Base-by-base conservation (phyloP, 2,329 filamentous ascomycete genomes). In the Immersiporthe knoxdaviesiana region DNA sequence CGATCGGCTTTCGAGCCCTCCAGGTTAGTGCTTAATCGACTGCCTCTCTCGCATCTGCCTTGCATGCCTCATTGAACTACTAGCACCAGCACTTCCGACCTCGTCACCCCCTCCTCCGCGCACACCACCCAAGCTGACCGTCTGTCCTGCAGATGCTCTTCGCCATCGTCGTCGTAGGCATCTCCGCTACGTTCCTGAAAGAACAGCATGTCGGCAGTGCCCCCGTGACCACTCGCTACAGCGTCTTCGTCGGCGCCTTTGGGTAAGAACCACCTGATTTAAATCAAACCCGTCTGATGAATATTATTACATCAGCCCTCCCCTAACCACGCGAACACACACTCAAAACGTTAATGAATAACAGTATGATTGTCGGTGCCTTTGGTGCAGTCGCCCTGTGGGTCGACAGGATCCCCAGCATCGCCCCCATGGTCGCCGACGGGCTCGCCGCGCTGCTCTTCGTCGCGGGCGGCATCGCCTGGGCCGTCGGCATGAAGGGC, bases 151-250 rank as follows among this genome's bases (percentile, higher is more conserved):
- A 79, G 77, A 70, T 79, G 35, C 65, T 78, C n/a, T 76, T 76
- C 64, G 73, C 76, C 2, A 76, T 75, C 8, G 74, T 78, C 18
- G 75, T 79, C 37, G 72, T 79, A 18, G 78, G 75, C 14, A 68
- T 79, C 18, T 78, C 77, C 14, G 72, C 77, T 1, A 75, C 75
- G 8, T 74, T 78, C 16, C 74, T 76, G 32, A 79, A 79, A 66
- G 74, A 27, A 37, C 59, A 39, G 32, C 37, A 44, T 60, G n/a
- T 62, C 32, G 76, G 74, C 52, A 70, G 65, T 12, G 72, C 74
- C 1, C 77, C 77, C 0, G 65, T 75, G 21, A 76, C 78, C 63
- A 79, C 77, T 2, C 76, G 77, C 5, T 79, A 78, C 69, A 74
- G 74, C 59, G 75, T 74, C 70, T 79, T 79, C 68, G 72, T 73